Evolutionary conservation across 345 rosid genomes (phyloP).

Genomic region (Cochlearia excelsa): DNA sequence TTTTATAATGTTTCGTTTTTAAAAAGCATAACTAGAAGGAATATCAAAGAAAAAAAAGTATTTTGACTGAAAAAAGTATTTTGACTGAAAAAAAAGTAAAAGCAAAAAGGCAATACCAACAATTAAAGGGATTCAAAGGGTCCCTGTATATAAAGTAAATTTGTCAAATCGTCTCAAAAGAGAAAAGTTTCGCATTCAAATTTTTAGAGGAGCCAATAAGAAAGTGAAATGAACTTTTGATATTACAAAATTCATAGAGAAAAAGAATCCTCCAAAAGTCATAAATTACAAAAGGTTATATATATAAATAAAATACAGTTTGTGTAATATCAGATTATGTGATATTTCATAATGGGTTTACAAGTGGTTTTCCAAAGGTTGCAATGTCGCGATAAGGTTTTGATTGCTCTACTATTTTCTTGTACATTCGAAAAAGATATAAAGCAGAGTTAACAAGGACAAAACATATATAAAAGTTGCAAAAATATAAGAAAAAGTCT

Average conservation of each 20-base stretch:
- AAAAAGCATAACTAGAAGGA: constrained; percentile 7
- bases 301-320: not conserved
- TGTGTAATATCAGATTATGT: constrained; percentile 28
- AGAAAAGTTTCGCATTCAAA: constrained; percentile 23
- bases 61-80: constrained; percentile 30
- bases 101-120: constrained; percentile 28
- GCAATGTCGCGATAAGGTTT: constrained; percentile 25
- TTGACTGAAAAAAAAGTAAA: constrained; percentile 25
- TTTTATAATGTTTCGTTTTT: not conserved
- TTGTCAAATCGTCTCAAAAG: constrained; percentile 26
- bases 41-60: constrained; percentile 5
- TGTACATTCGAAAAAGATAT: not conserved
- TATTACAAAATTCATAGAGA: not conserved
- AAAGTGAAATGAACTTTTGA: not conserved
- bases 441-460: constrained; percentile 17
- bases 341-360: constrained; percentile 19
- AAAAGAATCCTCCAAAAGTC: too few species aligned
- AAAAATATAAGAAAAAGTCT: not conserved
- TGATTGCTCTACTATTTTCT: not conserved
- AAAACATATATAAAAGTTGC: constrained; percentile 7
- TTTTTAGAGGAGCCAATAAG: not conserved
- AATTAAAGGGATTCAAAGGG: constrained; percentile 29
- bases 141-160: constrained; percentile 20
- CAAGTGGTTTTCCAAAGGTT: constrained; percentile 19
- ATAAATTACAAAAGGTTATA: constrained; percentile 8